Conservation (phyloP, 129 eudicot species). For the Flaveria trinervia region DNA sequence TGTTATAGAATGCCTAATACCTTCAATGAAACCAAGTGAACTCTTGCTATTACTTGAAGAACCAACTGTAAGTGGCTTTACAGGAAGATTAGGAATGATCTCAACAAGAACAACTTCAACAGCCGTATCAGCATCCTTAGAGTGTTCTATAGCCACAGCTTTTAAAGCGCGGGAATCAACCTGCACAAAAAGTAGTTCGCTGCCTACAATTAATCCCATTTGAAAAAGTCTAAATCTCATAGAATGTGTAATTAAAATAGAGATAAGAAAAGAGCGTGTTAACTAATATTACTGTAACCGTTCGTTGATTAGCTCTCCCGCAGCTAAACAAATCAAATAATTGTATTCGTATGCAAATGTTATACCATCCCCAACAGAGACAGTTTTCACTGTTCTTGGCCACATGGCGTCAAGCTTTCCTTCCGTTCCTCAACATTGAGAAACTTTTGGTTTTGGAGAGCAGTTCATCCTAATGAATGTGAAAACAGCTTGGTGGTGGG, state of each 20-base stretch:
- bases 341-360: not conserved
- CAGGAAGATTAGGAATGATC: conserved; percentile 49
- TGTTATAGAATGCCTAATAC: conserved; percentile 24
- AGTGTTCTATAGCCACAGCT: conserved; percentile 88
- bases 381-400: too few species aligned
- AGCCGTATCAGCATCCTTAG: conserved; percentile 74
- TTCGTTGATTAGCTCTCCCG: not conserved
- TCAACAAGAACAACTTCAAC: conserved; percentile 68
- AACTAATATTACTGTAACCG: not conserved
- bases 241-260: not conserved
- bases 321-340: not conserved
- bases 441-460: too few species aligned
- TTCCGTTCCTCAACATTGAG: too few species aligned
- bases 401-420: too few species aligned
- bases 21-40: conserved; percentile 23
- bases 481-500: too few species aligned
- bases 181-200: conserved; percentile 35
- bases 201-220: not conserved
- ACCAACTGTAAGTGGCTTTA: conserved; percentile 15
- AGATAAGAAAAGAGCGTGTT: not conserved
- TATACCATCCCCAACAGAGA: too few species aligned
- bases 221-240: not conserved
- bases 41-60: conserved; percentile 30
- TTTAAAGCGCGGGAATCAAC: conserved; percentile 70
- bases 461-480: too few species aligned